phyloP scores from a whole-genome alignment of 306 rosid genomes.

The Citrullus mucosospermus region DNA sequence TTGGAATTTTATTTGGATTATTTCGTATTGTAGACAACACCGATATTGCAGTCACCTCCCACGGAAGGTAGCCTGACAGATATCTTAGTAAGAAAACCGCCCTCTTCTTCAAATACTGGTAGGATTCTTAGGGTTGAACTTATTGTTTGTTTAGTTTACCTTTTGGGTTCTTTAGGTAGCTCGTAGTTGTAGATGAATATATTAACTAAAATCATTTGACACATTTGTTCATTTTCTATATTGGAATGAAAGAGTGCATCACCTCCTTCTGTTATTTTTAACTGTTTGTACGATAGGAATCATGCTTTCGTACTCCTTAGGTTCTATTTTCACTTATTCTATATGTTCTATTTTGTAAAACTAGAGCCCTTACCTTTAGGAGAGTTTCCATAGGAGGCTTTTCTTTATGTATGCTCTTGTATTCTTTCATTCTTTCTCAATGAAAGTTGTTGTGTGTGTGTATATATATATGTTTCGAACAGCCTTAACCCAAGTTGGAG shows the following conservation, averaged over 20 bases:
- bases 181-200: background rate
- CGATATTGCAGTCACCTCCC: constrained; percentile 62
- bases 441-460: too few species aligned
- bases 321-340: too few species aligned
- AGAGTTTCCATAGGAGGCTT: too few species aligned
- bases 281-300: background rate
- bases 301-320: background rate
- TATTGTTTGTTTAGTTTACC: background rate
- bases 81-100: constrained; percentile 72
- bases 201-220: background rate
- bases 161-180: background rate
- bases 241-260: background rate
- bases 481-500: background rate
- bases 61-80: constrained; percentile 73
- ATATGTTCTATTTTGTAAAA: too few species aligned
- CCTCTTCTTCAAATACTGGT: constrained; percentile 60
- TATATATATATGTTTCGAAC: too few species aligned
- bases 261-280: background rate
- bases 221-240: background rate
- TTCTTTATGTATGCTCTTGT: too few species aligned
- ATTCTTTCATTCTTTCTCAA: too few species aligned
- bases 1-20: background rate
- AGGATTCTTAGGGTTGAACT: constrained; percentile 4
- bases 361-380: too few species aligned
- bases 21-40: constrained; percentile 47